Base-by-base conservation (phyloP, 2,329 filamentous ascomycete species). In the Aureobasidium sp. region DNA sequence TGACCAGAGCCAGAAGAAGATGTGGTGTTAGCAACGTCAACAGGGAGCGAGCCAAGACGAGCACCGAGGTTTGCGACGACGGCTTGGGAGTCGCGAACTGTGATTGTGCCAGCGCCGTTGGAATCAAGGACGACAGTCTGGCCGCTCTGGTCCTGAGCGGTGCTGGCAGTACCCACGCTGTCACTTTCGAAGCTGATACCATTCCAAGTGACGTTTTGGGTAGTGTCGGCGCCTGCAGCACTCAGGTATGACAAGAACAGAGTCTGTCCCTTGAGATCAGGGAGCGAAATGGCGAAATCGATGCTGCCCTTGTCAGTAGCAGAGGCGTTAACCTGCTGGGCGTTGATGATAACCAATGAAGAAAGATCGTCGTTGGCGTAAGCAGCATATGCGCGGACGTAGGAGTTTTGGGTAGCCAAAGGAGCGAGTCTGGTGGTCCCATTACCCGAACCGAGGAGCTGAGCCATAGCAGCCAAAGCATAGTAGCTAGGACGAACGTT, bases 401-500 rank as follows among this genome's bases (percentile, higher is more conserved):
- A 63, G 8, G 61, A 63, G 27, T 59, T 63, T 15, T 43, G 15
- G 52, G 73, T 74, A 51, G 69, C 64, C 50, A 76, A 70, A 7
- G 68, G 65, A 10, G 74, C 73, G 53, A 82, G 71, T 65, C 77
- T 78, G 10, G 78, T 77, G 12, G 76, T 75, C 57, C 78, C 74
- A 63, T 77, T 78, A 17, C 75, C 75, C 51, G 76, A 73, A 15
- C 79, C 79, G 63, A 82, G 76, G 57, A 79, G 72, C 65, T 81
- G 78, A 27, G 77, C 77, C 64, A 82, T 77, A 39, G 80, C 80
- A n/a, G 77, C 79, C 64, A 78, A 74, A 63, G 77, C 78, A 65
- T 81, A 81, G 72, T 82, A 82, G 50, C 76, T 71, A 1, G 79
- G 79, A 29, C 79, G 76, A 10, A 81, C 78, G 65, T 75, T 76